Percentiles rank a stretch among this genome's conserved stretches.
Evolutionary conservation across 2,329 filamentous ascomycete genomes (phyloP).

Genomic region (Paraconiothyrium brasiliense): DNA sequence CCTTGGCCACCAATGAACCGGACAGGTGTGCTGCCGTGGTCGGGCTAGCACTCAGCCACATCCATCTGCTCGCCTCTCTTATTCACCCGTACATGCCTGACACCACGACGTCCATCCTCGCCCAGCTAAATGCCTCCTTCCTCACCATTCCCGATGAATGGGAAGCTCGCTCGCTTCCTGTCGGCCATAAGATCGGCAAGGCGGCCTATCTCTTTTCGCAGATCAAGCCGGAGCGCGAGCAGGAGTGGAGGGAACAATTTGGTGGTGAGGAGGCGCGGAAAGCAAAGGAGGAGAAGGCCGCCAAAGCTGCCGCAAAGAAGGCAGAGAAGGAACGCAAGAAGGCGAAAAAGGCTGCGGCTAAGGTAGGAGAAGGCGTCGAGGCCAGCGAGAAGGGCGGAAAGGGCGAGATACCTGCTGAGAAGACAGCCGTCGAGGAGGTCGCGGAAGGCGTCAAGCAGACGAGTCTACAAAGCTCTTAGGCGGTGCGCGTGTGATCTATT

Average conservation of each 20-base stretch:
- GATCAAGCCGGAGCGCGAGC: constrained; percentile 82
- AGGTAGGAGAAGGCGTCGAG: constrained; percentile 78
- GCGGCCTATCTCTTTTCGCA: constrained; percentile 82
- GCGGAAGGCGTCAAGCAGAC: constrained; percentile 57
- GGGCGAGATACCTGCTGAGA: constrained; percentile 42
- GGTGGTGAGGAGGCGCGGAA: constrained; percentile 73
- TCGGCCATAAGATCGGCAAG: constrained; percentile 83
- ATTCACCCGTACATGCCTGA: constrained; percentile 79
- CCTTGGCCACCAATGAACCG: constrained; percentile 67
- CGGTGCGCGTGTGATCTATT: neutral
- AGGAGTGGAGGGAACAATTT: constrained; percentile 82
- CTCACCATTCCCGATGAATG: constrained; percentile 66
- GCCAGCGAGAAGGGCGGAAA: constrained; percentile 76
- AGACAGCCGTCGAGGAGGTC: constrained; percentile 56
- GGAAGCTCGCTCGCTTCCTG: constrained; percentile 52
- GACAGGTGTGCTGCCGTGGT: constrained; percentile 70
- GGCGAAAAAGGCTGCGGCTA: constrained; percentile 63
- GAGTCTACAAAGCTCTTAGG: constrained; percentile 53
- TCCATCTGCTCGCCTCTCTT: constrained; percentile 81
- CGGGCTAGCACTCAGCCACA: constrained; percentile 82
- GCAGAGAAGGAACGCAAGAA: constrained; percentile 72
- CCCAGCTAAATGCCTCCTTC: constrained; percentile 72
- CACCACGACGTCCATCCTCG: constrained; percentile 72
- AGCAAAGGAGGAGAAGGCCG: constrained; percentile 74
- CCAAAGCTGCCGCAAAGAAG: constrained; percentile 65